phyloP scores from a whole-genome alignment of 192 early-diverging fungal species.

The Backusella tuberculispora region DNA sequence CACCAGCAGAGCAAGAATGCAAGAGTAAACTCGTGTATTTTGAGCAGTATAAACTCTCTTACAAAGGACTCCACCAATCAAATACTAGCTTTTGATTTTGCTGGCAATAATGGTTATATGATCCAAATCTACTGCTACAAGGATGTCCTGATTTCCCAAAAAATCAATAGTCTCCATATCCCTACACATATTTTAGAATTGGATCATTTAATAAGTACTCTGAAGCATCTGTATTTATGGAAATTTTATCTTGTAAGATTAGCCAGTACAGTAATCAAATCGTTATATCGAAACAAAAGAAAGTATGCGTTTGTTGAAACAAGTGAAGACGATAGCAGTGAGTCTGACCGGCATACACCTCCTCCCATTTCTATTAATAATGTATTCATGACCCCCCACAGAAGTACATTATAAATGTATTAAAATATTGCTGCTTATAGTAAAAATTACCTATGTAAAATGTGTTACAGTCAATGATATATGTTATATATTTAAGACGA shows the following conservation, averaged over 20 bases:
- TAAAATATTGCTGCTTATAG: neutral
- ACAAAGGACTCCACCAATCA: neutral
- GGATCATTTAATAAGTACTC: neutral
- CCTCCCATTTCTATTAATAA: neutral
- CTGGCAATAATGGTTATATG: neutral
- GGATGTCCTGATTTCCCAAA: neutral
- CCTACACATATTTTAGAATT: neutral
- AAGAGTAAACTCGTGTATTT: neutral
- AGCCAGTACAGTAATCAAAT: neutral
- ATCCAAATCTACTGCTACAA: neutral
- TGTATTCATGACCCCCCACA: neutral
- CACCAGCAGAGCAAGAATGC: constrained; percentile 4
- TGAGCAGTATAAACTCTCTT: neutral
- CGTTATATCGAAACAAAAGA: neutral
- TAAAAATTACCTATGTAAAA: no score
- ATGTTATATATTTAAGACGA: no score
- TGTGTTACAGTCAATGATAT: no score
- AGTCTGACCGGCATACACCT: neutral
- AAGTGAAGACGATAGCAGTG: neutral
- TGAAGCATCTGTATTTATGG: neutral
- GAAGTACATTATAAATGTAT: neutral
- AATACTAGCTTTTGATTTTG: neutral
- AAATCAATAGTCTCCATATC: neutral
- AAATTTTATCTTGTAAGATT: neutral
- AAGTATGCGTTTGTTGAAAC: neutral